Evolutionary conservation across 2,329 filamentous ascomycete species (phyloP), one percentile per base, ranked within the genome.

Genomic region (Fusarium guadeloupense): DNA sequence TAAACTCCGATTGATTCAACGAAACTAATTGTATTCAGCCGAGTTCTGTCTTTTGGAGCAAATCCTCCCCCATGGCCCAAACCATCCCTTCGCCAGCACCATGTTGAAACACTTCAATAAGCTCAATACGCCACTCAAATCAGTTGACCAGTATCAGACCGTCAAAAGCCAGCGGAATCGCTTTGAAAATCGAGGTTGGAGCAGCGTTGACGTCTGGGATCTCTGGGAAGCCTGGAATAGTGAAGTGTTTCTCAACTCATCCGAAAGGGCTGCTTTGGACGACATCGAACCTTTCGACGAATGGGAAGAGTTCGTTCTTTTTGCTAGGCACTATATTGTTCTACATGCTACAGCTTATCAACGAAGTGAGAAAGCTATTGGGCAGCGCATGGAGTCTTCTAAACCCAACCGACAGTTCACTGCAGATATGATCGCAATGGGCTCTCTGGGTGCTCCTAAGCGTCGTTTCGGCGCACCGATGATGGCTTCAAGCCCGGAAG

Each of bases 241-340:
- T 63, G 79, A 86, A 13, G 71, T 77, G 4, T 93, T 93, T 72
- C 76, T 96, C 17, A 80, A 80, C 6, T 70, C 81, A 1, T 75
- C 81, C 1, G 83, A 91, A 59, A 84, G 91, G 61, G 77, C 72
- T 30, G 77, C 77, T 10, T 76, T 97, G 13, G 89, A 97, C 66
- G 71, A 77, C 1, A 75, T 93, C 14, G 94, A 97, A 70, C 87
- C 89, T 1, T 97, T 98, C 71, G 94, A 98, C 73, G 93, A 97
- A 75, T 97, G 92, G 92, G 94, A 98, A 75, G 94, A 97, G 69
- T 93, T 97, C 71, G 88, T 90, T 3, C 79, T 97, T 1, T 97
- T 96, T 73, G 87, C 85, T 3, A 87, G 88, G 28, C 93, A 97
- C 75, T 96, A 97, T 74, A 90, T 93, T 66, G 77, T 97, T 37